Conservation (phyloP, 1,139 yeast genomes). For the Taphrina sp. region DNA sequence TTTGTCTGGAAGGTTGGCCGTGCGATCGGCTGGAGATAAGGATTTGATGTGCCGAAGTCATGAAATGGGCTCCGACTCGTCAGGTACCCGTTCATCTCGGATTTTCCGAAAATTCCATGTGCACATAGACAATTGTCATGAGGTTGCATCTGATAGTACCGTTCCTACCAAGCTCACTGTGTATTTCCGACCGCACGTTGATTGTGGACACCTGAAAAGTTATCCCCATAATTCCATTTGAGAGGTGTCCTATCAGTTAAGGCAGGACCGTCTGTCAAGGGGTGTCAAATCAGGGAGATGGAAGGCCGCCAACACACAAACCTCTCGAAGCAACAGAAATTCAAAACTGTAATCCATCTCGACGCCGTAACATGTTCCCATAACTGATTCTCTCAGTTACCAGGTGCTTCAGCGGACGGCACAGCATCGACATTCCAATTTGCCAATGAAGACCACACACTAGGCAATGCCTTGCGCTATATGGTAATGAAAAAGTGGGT, state of each 20-base stretch:
- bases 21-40: neutral
- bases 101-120: too few relatives aligned
- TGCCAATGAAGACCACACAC: conserved; percentile 87
- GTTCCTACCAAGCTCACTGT: too few relatives aligned
- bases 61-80: neutral
- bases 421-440: conserved; percentile 94
- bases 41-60: neutral
- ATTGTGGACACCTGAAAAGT: too few relatives aligned
- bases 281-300: too few relatives aligned
- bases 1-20: too few relatives aligned
- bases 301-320: conserved; percentile 30
- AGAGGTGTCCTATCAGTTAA: too few relatives aligned
- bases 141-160: too few relatives aligned
- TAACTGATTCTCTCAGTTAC: conserved; percentile 49
- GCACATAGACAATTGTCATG: too few relatives aligned
- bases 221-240: too few relatives aligned
- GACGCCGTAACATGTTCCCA: neutral
- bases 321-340: conserved; percentile 23
- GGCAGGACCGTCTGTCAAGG: too few relatives aligned
- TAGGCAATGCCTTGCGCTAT: conserved; percentile 90
- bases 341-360: conserved; percentile 14
- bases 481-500: conserved; percentile 82
- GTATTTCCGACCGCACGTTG: too few relatives aligned
- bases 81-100: too few relatives aligned
- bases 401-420: conserved; percentile 94